Base-by-base conservation (phyloP, 345 rosid species). In the Reutealis trisperma region DNA sequence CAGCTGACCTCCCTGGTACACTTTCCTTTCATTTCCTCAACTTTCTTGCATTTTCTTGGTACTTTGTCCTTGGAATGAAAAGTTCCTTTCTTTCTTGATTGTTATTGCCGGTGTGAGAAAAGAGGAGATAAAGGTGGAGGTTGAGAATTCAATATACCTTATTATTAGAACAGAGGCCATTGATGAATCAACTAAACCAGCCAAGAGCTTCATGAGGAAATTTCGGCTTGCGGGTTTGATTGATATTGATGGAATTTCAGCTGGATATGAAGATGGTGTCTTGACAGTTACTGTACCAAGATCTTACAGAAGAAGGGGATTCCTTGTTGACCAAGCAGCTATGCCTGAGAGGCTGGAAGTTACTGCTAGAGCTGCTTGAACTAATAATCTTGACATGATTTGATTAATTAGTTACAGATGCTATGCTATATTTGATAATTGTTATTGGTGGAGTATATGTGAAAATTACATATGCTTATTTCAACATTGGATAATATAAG, bases 331-430 rank as follows among this genome's bases (percentile, higher is more conserved):
- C n/a, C 92, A 88, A 13, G 77, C 81, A 18, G 88, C 84, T 76
- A 64, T 89, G 62, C 90, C 91, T 19, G 82, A 85, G 14, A 88
- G 69, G 24, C 84, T 87, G 59, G 84, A 88, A 75, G 83, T 86
- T 74, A 88, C 88, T 82, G 98, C 98, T 11, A 90, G 91, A 83
- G 98, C 98, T 78, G 97, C 98, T 83, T 92, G 86, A 86, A 11
- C 44, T 37, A 13, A n/a, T 11, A 1, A 12, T 34, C 8, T 41
- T 42, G n/a, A 10, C 24, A 42, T 37, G 47, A 49, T 45, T 49
- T 58, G 7, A 41, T 55, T 30, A 21, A 21, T 37, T 71, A 10
- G 11, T 71, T 34, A n/a, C n/a, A n/a, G n/a, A n/a, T n/a, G 5
- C 14, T 60, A 22, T 2, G 13, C 30, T 24, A 60, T n/a, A 51